Conservation (phyloP, 805 yeast species). For the Pichia paraexigua region DNA sequence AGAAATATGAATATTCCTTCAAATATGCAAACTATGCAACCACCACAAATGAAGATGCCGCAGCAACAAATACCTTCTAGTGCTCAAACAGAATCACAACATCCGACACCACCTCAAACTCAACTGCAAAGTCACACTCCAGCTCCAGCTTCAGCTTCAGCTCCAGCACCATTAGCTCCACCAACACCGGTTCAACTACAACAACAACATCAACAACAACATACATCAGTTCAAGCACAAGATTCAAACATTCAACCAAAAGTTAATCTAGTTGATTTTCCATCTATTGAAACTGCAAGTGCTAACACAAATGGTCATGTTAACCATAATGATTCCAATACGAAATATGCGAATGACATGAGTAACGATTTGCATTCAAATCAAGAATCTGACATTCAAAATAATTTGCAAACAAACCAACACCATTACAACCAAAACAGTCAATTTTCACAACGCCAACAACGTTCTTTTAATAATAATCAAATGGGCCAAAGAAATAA, state of each 20-base stretch:
- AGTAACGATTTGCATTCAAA: not conserved
- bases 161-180: too few relatives aligned
- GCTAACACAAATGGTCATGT: constrained; percentile 5
- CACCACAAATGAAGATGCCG: constrained; percentile 15
- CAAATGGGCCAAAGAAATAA: constrained; percentile 9
- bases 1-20: constrained; percentile 8
- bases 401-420: not conserved
- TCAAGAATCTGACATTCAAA: constrained; percentile 4
- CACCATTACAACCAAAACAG: not conserved
- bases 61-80: constrained; percentile 10
- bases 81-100: constrained; percentile 14
- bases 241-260: constrained; percentile 5
- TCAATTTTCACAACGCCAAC: constrained; percentile 5
- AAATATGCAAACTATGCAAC: constrained; percentile 12
- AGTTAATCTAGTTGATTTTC: constrained; percentile 15
- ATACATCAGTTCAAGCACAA: constrained; percentile 5
- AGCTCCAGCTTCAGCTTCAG: too few relatives aligned
- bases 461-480: constrained; percentile 6
- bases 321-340: constrained; percentile 1
- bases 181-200: constrained; percentile 4
- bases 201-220: not conserved
- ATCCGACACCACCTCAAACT: constrained; percentile 13
- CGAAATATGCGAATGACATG: not conserved
- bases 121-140: constrained; percentile 13
- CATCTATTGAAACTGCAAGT: constrained; percentile 18